Conservation (phyloP, 805 yeast genomes). For the Spencermartinsiella europaea region DNA sequence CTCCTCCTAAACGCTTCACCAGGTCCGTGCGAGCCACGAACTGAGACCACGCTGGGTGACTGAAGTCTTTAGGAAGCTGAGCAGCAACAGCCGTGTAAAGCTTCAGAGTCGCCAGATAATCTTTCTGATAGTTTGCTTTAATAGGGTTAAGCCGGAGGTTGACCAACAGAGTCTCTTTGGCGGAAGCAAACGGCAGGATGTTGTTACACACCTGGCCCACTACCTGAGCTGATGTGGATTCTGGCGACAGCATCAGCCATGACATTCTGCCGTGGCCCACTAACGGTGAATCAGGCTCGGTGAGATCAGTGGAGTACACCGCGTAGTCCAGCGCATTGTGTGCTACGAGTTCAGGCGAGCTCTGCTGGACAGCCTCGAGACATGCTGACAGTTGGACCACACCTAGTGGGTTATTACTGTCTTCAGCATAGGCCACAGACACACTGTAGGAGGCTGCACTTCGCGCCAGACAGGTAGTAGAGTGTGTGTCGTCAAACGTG, state of each 20-base stretch:
- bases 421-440: slow-evolving; percentile 25
- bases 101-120: slow-evolving; percentile 14
- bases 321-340: slow-evolving; percentile 32
- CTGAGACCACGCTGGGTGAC: slow-evolving; percentile 17
- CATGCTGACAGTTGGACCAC: slow-evolving; percentile 30
- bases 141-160: slow-evolving; percentile 26
- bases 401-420: slow-evolving; percentile 26
- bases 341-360: slow-evolving; percentile 35
- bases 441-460: slow-evolving; percentile 20
- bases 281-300: slow-evolving; percentile 35
- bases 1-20: background rate
- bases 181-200: slow-evolving; percentile 22
- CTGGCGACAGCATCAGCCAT: slow-evolving; percentile 5
- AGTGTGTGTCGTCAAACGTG: slow-evolving; percentile 31
- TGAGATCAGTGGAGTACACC: slow-evolving; percentile 36
- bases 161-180: slow-evolving; percentile 28
- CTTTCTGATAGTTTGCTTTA: slow-evolving; percentile 9
- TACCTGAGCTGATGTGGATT: slow-evolving; percentile 1
- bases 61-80: slow-evolving; percentile 15
- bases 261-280: slow-evolving; percentile 38
- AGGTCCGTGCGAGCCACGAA: slow-evolving; percentile 4
- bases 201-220: slow-evolving; percentile 26
- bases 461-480: slow-evolving; percentile 33
- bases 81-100: slow-evolving; percentile 12
- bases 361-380: slow-evolving; percentile 29